phyloP scores from a whole-genome alignment of 192 early-diverging fungal species.

The Backusella luteola region DNA sequence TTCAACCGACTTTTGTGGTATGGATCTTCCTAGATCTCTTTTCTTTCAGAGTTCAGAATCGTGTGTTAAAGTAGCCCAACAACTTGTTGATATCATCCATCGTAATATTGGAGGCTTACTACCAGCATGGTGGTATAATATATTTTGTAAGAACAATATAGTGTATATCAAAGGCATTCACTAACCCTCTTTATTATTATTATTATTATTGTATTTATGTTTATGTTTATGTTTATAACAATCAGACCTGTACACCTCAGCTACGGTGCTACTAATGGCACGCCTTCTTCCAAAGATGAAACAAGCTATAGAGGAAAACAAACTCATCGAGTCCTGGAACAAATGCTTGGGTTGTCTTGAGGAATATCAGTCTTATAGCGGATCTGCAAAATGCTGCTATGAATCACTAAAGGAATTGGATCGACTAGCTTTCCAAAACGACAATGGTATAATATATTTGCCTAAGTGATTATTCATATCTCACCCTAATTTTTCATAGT shows the following conservation, averaged over 20 bases:
- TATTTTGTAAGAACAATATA: not conserved
- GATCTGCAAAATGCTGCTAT: slow-evolving; percentile 14
- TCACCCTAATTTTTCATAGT: not conserved
- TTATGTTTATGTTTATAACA: not conserved
- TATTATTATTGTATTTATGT: not conserved
- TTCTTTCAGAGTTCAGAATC: slow-evolving; percentile 16
- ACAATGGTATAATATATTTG: slow-evolving; percentile 6
- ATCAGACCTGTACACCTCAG: slow-evolving; percentile 17
- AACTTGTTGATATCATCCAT: slow-evolving; percentile 13
- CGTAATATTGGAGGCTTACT: slow-evolving; percentile 8
- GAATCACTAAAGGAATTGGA: slow-evolving; percentile 15
- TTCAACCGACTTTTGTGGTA: not conserved
- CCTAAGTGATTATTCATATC: not conserved
- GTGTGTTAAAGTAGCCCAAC: slow-evolving; percentile 7
- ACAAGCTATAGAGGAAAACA: slow-evolving; percentile 6
- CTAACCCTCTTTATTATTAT: not conserved
- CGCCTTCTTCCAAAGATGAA: slow-evolving; percentile 18
- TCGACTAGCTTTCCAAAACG: slow-evolving; percentile 13
- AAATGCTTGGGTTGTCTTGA: slow-evolving; percentile 16
- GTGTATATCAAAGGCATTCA: not conserved
- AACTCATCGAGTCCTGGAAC: slow-evolving; percentile 10
- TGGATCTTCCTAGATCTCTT: slow-evolving; percentile 10
- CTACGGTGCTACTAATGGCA: slow-evolving; percentile 19
- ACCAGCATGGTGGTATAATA: slow-evolving; percentile 19
- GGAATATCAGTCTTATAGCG: slow-evolving; percentile 8